Evolutionary conservation across 257 asterid genomes (phyloP).

Genomic region (Cynanchum wilfordii): DNA sequence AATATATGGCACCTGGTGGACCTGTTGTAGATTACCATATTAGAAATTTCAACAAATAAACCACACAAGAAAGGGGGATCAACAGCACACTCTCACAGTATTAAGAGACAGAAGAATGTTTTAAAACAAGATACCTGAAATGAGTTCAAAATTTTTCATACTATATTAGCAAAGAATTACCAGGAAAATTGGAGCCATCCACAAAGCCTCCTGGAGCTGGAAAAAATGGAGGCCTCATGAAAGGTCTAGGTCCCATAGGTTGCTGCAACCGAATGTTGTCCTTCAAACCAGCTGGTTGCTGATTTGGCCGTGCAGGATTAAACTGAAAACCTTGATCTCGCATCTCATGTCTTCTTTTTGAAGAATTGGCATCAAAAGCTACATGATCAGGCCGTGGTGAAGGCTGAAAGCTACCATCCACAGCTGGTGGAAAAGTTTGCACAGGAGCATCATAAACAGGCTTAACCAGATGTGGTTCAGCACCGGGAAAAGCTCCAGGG

Average conservation of each 20-base stretch:
- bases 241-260: constrained; percentile 61
- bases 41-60: constrained; percentile 8
- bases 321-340: constrained; percentile 41
- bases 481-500: constrained; percentile 26
- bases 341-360: constrained; percentile 43
- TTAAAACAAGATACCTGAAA: background rate
- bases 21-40: constrained; percentile 40
- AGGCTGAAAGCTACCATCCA: constrained; percentile 50
- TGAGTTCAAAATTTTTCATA: background rate
- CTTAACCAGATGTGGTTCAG: constrained; percentile 40
- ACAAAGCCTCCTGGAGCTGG: constrained; percentile 42
- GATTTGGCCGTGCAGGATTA: constrained; percentile 41
- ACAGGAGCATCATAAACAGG: constrained; percentile 40
- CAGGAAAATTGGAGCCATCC: constrained; percentile 54
- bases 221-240: constrained; percentile 47
- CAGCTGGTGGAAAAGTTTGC: constrained; percentile 45
- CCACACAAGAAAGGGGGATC: background rate
- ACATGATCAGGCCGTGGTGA: constrained; percentile 33
- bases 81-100: background rate
- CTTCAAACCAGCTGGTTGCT: constrained; percentile 42
- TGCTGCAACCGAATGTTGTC: constrained; percentile 47
- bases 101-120: background rate
- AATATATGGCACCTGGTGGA: constrained; percentile 57
- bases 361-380: constrained; percentile 40
- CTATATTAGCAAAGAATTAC: constrained; percentile 29